Conservation (phyloP, 331 rosid genomes). For the Dryas integrifolia region DNA sequence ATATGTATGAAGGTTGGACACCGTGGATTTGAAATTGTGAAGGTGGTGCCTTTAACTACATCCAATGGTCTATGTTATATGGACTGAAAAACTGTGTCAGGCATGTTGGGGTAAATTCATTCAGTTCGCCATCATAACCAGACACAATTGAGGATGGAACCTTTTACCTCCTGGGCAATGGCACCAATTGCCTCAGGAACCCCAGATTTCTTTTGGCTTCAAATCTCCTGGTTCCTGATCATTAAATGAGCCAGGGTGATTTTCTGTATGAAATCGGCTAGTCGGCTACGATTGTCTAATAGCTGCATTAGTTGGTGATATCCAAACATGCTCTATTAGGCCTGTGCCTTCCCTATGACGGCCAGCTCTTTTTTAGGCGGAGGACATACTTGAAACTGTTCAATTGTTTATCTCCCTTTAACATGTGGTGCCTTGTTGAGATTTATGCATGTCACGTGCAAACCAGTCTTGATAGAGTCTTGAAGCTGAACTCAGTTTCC, state of each 20-base stretch:
- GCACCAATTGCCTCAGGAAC: neutral
- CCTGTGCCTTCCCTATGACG: neutral
- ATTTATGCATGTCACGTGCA: neutral
- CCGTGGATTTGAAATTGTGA: conserved; percentile 83
- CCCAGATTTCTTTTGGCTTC: neutral
- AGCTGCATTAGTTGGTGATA: neutral
- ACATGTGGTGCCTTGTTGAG: neutral
- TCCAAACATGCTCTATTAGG: neutral
- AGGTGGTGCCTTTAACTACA: conserved; percentile 26
- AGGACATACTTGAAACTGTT: neutral
- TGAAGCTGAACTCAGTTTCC: neutral
- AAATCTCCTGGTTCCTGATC: neutral
- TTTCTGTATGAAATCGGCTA: neutral
- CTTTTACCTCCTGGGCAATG: neutral
- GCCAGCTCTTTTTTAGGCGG: neutral
- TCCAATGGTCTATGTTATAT: conserved; percentile 15
- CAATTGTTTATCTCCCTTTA: no score
- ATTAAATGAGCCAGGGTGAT: neutral
- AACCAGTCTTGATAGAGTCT: neutral
- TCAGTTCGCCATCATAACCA: neutral
- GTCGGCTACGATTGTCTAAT: neutral
- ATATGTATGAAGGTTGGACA: conserved; percentile 99
- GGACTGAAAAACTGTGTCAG: neutral
- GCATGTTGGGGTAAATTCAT: neutral
- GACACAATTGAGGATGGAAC: neutral